Conservation (phyloP, 768 basidiomycete genomes). For the Dioszegia hungarica region DNA sequence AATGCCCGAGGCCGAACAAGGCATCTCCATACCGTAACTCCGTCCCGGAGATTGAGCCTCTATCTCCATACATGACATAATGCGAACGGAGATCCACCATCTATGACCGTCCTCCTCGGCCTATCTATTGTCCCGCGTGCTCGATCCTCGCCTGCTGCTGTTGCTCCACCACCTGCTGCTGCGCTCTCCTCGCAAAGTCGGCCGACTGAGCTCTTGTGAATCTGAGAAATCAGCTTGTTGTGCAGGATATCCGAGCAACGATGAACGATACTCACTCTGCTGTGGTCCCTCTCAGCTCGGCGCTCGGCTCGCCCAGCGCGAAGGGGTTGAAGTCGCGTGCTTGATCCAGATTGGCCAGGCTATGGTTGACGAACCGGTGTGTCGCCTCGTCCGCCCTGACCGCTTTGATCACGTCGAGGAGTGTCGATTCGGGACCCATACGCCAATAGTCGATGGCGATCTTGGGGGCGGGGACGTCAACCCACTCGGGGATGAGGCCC, state of each 20-base stretch:
- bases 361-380: conserved; percentile 91
- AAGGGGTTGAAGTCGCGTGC: conserved; percentile 69
- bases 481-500: conserved; percentile 53
- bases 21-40: no score
- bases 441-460: conserved; percentile 92
- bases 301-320: conserved; percentile 77
- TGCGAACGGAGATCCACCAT: no score
- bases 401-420: conserved; percentile 84
- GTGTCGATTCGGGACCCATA: conserved; percentile 30
- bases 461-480: conserved; percentile 66
- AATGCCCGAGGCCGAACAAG: no score
- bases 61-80: neutral
- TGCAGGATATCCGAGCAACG: neutral
- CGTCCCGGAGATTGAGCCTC: neutral
- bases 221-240: conserved; percentile 16
- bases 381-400: conserved; percentile 90
- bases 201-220: conserved; percentile 50
- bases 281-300: conserved; percentile 71
- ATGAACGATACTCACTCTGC: conserved; percentile 58
- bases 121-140: neutral
- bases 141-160: neutral
- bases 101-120: no score
- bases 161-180: conserved; percentile 22
- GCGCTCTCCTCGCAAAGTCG: conserved; percentile 43
- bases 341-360: conserved; percentile 75